Conservation (phyloP, 208 protist genomes). For the Wallacemonas collosoma region DNA sequence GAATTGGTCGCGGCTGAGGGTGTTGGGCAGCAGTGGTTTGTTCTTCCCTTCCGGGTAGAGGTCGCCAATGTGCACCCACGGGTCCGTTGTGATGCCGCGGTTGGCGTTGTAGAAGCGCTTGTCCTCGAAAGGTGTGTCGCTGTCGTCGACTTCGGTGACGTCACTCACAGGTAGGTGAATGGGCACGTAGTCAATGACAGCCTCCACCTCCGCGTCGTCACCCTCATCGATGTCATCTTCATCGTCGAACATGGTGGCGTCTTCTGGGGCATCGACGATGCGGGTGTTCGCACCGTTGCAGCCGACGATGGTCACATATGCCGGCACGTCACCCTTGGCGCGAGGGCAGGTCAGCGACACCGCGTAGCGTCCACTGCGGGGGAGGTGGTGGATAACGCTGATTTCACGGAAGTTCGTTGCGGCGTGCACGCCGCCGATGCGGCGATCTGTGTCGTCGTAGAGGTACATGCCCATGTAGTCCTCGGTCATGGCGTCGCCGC, state of each 20-base stretch:
- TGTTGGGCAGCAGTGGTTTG: slow-evolving; percentile 49
- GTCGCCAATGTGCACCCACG: slow-evolving; percentile 53
- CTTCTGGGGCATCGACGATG: slow-evolving; percentile 45
- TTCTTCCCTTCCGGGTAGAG: slow-evolving; percentile 69
- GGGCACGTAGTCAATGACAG: slow-evolving; percentile 56
- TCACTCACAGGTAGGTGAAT: slow-evolving; percentile 22
- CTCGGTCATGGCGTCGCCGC: slow-evolving; percentile 55
- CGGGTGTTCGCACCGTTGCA: slow-evolving; percentile 19
- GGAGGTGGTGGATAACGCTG: slow-evolving; percentile 47
- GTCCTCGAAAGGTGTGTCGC: slow-evolving; percentile 40
- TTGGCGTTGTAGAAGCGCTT: slow-evolving; percentile 34
- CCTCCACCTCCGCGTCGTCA: slow-evolving; percentile 27
- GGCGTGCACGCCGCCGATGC: slow-evolving; percentile 40
- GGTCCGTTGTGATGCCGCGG: slow-evolving; percentile 23
- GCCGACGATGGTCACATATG: slow-evolving; percentile 39
- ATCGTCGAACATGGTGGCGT: slow-evolving; percentile 40
- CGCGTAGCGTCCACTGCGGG: slow-evolving; percentile 45
- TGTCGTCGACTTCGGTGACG: slow-evolving; percentile 30
- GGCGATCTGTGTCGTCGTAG: slow-evolving; percentile 49
- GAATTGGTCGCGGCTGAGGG: slow-evolving; percentile 61
- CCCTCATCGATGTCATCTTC: slow-evolving; percentile 54
- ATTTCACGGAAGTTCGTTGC: slow-evolving; percentile 69
- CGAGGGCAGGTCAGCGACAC: slow-evolving; percentile 56
- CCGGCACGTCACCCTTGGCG: slow-evolving; percentile 41
- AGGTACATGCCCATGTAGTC: slow-evolving; percentile 65